These are phyloP conservation scores for Warburgia ugandensis DNA, from an alignment of 164 flowering plant genomes.

Conservation along the genomic window DNA sequence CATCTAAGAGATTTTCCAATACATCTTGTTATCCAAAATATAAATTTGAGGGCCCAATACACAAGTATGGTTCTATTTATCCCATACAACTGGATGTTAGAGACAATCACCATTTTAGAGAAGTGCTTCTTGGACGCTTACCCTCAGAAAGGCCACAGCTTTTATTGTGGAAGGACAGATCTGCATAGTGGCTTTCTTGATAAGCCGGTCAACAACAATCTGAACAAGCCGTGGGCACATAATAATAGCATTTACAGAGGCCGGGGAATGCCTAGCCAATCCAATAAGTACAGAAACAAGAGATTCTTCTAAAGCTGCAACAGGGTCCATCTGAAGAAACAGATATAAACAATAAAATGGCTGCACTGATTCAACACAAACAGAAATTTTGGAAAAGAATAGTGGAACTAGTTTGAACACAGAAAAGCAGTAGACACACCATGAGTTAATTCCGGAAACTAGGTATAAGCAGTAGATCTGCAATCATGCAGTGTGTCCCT, in stretches of 20 bases:
- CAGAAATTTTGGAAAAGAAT: background rate
- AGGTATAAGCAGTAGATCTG: too few species aligned
- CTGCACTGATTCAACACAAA: conserved; percentile 2
- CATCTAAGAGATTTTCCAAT: too few species aligned
- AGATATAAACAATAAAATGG: conserved; percentile 5
- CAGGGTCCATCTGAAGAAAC: conserved; percentile 53
- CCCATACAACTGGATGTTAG: too few species aligned
- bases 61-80: too few species aligned
- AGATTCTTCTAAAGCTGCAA: conserved; percentile 59
- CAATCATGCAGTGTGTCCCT: too few species aligned
- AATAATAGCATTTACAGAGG: conserved; percentile 64
- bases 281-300: conserved; percentile 59
- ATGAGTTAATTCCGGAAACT: too few species aligned
- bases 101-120: background rate
- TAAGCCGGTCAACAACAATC: conserved; percentile 46
- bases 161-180: conserved; percentile 50
- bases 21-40: too few species aligned
- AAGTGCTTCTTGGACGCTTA: conserved; percentile 12
- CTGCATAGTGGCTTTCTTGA: conserved; percentile 27
- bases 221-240: conserved; percentile 66
- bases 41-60: too few species aligned
- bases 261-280: conserved; percentile 84
- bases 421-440: too few species aligned
- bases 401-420: too few species aligned
- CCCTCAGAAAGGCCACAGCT: conserved; percentile 63